Evolutionary conservation across 495 filamentous ascomycete species (phyloP), one percentile per base, ranked within the genome.

Genomic region (Xylaria telfairii): DNA sequence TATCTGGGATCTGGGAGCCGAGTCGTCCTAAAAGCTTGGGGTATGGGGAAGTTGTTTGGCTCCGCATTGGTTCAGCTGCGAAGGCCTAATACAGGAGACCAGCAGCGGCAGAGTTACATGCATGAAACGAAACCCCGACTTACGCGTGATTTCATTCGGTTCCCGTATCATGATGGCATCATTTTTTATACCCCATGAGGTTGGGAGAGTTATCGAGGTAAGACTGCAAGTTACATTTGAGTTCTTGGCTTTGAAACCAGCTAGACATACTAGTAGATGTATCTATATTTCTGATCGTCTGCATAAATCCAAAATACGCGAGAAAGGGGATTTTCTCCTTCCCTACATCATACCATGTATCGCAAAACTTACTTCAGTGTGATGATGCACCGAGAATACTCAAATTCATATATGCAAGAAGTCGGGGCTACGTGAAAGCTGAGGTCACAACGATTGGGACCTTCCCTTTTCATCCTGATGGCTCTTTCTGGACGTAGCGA

Each of bases 11-110:
- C 57, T 30, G 42, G 28, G 21, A 9, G 34, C 34, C 42, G 57
- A 30, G 26, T 42, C 9, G 37, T 41, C n/a, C 21, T n/a, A 5
- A 17, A 24, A 4, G 2, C 56, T 17, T 6, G n/a, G 37, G 34
- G 17, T 32, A 59, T 59, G 54, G 54, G 30, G n/a, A 17, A 39
- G 26, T 42, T 1, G 3, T 61, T 12, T 1, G 26, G 57, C 32
- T 61, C 17, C 57, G 15, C 21, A 61, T 61, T 61, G 32, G 57
- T 42, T 39, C 19, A 30, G 34, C 57, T 3, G 54, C 8, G 21
- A 42, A 34, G 30, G 57, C 26, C 57, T 61, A 42, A n/a, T n/a
- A n/a, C n/a, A n/a, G n/a, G n/a, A n/a, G 57, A 42, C 37, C 21
- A 15, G n/a, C 37, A 17, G 34, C 26, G 34, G 8, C 21, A 19